Percentiles rank a stretch among this genome's conserved stretches.
phyloP scores from a whole-genome alignment of 768 basidiomycete species.

The Trametes meyenii region DNA sequence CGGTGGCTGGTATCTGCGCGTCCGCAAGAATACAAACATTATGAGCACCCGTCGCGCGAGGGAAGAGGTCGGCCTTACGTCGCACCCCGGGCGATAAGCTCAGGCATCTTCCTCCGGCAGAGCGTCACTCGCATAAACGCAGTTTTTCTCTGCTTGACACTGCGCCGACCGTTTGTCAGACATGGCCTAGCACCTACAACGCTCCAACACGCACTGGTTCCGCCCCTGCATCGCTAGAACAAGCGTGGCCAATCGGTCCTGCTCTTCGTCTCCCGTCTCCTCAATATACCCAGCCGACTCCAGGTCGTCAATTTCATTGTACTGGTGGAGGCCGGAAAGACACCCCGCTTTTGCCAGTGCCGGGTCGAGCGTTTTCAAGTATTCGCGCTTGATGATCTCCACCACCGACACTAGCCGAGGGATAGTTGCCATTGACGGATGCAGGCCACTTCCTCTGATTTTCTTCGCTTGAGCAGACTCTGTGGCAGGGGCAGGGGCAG shows the following conservation, averaged over 20 bases:
- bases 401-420: slow-evolving; percentile 75
- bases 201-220: slow-evolving; percentile 52
- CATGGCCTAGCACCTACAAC: neutral
- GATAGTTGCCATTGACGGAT: slow-evolving; percentile 44
- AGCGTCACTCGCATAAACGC: slow-evolving; percentile 76
- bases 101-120: slow-evolving; percentile 46
- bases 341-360: slow-evolving; percentile 39
- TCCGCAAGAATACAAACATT: too few species aligned
- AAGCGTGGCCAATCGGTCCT: slow-evolving; percentile 33
- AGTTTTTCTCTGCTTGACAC: slow-evolving; percentile 56
- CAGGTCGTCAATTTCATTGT: slow-evolving; percentile 68
- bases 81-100: slow-evolving; percentile 38
- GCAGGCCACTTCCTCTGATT: slow-evolving; percentile 24
- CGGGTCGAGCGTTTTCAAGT: slow-evolving; percentile 54
- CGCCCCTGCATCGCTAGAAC: slow-evolving; percentile 54
- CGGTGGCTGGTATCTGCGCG: slow-evolving; percentile 64
- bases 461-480: slow-evolving; percentile 16
- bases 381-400: slow-evolving; percentile 87
- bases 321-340: slow-evolving; percentile 67
- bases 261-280: slow-evolving; percentile 34
- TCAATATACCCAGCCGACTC: slow-evolving; percentile 42
- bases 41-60: neutral
- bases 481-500: slow-evolving; percentile 5
- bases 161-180: slow-evolving; percentile 30
- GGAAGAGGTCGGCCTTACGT: slow-evolving; percentile 46